Evolutionary conservation across 805 yeast species (phyloP).

Genomic region (Geotrichum ghanense): DNA sequence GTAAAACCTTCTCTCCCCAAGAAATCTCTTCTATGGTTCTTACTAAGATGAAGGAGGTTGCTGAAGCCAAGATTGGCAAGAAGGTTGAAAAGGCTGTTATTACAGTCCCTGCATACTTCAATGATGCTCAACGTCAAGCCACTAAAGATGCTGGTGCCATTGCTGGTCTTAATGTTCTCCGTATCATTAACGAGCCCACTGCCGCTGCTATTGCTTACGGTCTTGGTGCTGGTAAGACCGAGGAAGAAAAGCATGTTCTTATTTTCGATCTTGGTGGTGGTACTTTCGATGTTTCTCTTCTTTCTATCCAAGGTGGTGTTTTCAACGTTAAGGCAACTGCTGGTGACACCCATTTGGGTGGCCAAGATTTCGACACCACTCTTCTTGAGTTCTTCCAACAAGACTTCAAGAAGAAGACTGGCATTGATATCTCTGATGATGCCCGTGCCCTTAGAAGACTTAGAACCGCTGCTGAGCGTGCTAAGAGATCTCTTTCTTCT

Average conservation of each 20-base stretch:
- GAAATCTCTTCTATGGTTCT: constrained; percentile 91
- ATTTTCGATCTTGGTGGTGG: constrained; percentile 97
- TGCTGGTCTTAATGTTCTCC: constrained; percentile 74
- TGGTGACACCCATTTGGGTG: constrained; percentile 99
- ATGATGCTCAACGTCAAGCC: constrained; percentile 84
- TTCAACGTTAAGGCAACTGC: constrained; percentile 96
- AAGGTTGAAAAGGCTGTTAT: constrained; percentile 75
- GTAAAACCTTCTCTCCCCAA: constrained; percentile 83
- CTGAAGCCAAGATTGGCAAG: constrained; percentile 74
- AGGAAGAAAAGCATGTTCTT: constrained; percentile 75
- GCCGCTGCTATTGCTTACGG: constrained; percentile 98
- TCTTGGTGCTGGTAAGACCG: constrained; percentile 62
- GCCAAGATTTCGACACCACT: constrained; percentile 98
- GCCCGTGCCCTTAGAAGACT: constrained; percentile 96
- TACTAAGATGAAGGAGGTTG: constrained; percentile 77
- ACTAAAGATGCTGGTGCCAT: constrained; percentile 84
- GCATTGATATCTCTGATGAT: constrained; percentile 78
- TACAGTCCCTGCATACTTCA: constrained; percentile 82
- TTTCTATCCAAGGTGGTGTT: constrained; percentile 90
- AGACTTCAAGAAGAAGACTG: constrained; percentile 93
- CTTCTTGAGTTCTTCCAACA: constrained; percentile 84
- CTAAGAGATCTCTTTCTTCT: constrained; percentile 95
- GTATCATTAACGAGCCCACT: constrained; percentile 85
- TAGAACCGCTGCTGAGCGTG: constrained; percentile 98
- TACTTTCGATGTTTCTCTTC: constrained; percentile 90